A percentile compares a stretch with the other conserved stretches of the same genome.
Evolutionary conservation across 208 protist genomes (phyloP).

Genomic region (Trypanosoma boissoni): DNA sequence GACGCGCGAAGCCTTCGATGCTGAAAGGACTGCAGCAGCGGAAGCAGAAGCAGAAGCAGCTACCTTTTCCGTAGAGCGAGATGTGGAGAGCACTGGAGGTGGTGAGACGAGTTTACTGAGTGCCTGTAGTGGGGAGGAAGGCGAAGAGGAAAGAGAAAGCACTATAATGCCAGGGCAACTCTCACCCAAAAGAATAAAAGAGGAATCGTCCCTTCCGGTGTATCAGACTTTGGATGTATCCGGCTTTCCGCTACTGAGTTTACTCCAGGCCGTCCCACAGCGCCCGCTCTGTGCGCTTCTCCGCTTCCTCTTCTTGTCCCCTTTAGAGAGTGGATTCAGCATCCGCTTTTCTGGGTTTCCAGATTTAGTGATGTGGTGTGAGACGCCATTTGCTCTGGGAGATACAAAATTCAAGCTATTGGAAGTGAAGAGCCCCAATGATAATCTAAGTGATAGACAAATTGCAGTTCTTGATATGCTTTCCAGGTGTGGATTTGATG

Average conservation of each 20-base stretch:
- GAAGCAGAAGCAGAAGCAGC: neutral
- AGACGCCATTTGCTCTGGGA: neutral
- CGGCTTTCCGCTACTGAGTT: slow-evolving; percentile 48
- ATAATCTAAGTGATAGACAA: slow-evolving; percentile 67
- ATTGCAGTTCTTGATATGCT: slow-evolving; percentile 64
- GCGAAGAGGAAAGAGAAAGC: slow-evolving; percentile 4
- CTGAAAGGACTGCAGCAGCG: neutral
- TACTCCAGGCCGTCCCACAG: slow-evolving; percentile 50
- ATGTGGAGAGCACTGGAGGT: neutral
- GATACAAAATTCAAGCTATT: slow-evolving; percentile 47
- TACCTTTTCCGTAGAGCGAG: neutral
- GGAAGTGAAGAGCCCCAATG: slow-evolving; percentile 79
- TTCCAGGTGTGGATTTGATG: slow-evolving; percentile 63
- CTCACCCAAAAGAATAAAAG: neutral
- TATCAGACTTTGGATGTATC: slow-evolving; percentile 30
- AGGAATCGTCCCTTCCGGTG: neutral
- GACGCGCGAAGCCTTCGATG: neutral
- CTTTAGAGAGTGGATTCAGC: slow-evolving; percentile 43
- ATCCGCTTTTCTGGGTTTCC: slow-evolving; percentile 71
- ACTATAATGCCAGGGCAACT: slow-evolving; percentile 9
- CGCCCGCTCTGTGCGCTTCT: slow-evolving; percentile 51
- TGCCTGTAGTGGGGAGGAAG: neutral
- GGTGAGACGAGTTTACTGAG: neutral
- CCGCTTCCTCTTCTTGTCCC: slow-evolving; percentile 47
- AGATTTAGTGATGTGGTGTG: slow-evolving; percentile 71